phyloP scores from a whole-genome alignment of 108 stramenopile species.

The Skeletonema potamos region DNA sequence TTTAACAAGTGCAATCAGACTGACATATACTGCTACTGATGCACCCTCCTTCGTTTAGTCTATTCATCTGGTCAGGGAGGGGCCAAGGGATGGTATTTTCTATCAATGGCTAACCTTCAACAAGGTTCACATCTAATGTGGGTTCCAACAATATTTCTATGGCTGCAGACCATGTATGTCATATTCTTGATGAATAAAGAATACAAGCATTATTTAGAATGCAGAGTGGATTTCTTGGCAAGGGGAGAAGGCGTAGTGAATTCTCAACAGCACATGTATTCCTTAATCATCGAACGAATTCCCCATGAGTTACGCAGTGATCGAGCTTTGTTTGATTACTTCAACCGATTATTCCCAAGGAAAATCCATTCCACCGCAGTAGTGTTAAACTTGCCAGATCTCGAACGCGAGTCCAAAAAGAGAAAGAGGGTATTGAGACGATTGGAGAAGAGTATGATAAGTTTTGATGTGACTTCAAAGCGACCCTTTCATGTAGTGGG shows the following conservation, averaged over 20 bases:
- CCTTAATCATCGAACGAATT: slow-evolving; percentile 86
- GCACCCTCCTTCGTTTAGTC: slow-evolving; percentile 5
- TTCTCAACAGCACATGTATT: slow-evolving; percentile 77
- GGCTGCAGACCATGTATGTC: slow-evolving; percentile 55
- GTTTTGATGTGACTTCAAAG: slow-evolving; percentile 61
- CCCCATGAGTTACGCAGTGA: slow-evolving; percentile 84
- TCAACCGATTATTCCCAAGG: slow-evolving; percentile 83
- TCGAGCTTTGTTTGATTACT: slow-evolving; percentile 80
- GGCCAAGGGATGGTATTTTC: slow-evolving; percentile 54
- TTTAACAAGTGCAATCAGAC: no score
- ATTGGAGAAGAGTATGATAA: slow-evolving; percentile 82
- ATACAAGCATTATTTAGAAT: slow-evolving; percentile 63
- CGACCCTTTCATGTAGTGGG: slow-evolving; percentile 82
- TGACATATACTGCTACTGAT: no score
- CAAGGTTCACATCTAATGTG: slow-evolving; percentile 43
- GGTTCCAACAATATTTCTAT: slow-evolving; percentile 55
- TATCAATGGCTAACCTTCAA: slow-evolving; percentile 57
- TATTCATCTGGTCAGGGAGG: slow-evolving; percentile 48
- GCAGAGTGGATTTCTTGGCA: slow-evolving; percentile 64
- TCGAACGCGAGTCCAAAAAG: slow-evolving; percentile 60
- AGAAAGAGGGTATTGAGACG: slow-evolving; percentile 63
- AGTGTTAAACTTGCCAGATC: slow-evolving; percentile 78
- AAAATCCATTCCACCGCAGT: slow-evolving; percentile 75
- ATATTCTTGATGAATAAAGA: slow-evolving; percentile 60
- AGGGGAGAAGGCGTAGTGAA: slow-evolving; percentile 59